These are phyloP conservation scores for Colletotrichum gigasporum DNA, from an alignment of 2,329 filamentous ascomycete species.

Conservation along the genomic window DNA sequence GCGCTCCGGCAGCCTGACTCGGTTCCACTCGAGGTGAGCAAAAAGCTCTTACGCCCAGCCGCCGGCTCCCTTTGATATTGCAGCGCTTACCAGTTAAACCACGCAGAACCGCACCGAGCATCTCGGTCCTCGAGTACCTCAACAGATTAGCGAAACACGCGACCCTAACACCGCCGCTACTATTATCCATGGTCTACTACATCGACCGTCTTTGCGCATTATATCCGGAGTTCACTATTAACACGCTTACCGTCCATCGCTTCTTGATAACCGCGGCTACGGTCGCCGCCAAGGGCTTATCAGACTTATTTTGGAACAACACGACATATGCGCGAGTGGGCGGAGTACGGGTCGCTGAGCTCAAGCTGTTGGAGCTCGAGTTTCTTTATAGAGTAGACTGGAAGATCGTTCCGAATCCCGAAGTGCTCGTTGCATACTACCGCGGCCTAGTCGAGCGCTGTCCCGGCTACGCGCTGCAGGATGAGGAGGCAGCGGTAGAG, in stretches of 20 bases:
- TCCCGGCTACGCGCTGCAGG: constrained; percentile 63
- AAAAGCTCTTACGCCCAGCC: constrained; percentile 5
- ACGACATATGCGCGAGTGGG: constrained; percentile 94
- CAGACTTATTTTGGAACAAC: constrained; percentile 98
- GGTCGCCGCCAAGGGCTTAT: constrained; percentile 94
- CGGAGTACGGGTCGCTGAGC: constrained; percentile 87
- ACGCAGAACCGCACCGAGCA: constrained; percentile 76
- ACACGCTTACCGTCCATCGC: constrained; percentile 94
- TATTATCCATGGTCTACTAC: constrained; percentile 99
- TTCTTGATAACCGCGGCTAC: constrained; percentile 97
- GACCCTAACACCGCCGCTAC: constrained; percentile 88
- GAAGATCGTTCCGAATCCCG: constrained; percentile 96
- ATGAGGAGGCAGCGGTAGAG: constrained; percentile 41
- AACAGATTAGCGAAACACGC: constrained; percentile 93
- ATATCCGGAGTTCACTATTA: constrained; percentile 95
- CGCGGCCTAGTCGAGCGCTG: constrained; percentile 79
- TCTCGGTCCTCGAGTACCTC: constrained; percentile 93
- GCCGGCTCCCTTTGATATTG: constrained; percentile 24
- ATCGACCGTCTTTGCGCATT: constrained; percentile 93
- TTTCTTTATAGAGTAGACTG: constrained; percentile 93
- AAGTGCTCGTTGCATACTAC: constrained; percentile 94
- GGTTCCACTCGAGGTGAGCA: constrained; percentile 89
- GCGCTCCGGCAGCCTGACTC: constrained; percentile 84
- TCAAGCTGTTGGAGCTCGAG: constrained; percentile 92
- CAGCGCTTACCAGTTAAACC: constrained; percentile 17